phyloP scores from a whole-genome alignment of 345 rosid genomes.

The Bruguiera gymnorhiza region DNA sequence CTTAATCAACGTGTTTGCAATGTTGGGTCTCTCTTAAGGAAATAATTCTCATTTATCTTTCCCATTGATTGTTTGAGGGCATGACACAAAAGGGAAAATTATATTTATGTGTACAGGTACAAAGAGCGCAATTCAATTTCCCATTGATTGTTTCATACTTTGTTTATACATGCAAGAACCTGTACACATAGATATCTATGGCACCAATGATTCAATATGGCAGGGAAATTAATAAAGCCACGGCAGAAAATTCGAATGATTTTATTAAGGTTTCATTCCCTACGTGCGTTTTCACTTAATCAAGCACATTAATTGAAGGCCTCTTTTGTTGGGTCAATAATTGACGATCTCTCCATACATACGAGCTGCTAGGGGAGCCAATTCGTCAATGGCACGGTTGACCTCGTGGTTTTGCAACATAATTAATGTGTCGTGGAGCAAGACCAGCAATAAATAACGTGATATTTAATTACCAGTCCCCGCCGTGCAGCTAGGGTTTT shows the following conservation, averaged over 20 bases:
- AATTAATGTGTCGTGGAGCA: not conserved
- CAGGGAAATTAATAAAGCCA: not conserved
- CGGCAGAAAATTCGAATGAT: too few species aligned
- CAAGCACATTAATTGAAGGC: too few species aligned
- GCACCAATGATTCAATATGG: not conserved
- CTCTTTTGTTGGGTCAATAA: too few species aligned
- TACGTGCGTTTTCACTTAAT: too few species aligned
- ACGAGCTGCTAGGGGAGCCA: not conserved
- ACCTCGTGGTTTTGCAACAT: not conserved
- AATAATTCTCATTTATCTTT: not conserved
- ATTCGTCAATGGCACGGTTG: not conserved
- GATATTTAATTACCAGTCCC: too few species aligned
- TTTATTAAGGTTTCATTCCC: too few species aligned
- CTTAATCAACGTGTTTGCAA: not conserved
- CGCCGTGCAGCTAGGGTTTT: too few species aligned
- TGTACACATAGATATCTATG: too few species aligned
- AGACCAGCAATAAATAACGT: not conserved
- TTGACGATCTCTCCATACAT: too few species aligned
- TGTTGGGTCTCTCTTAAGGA: not conserved
- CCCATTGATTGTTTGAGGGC: not conserved
- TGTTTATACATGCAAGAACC: too few species aligned
- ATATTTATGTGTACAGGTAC: not conserved
- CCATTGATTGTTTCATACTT: too few species aligned
- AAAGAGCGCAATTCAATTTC: slow-evolving; percentile 11
- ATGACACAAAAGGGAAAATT: too few species aligned